phyloP scores from a whole-genome alignment of 805 yeast species.

The Starmerella bombicola region DNA sequence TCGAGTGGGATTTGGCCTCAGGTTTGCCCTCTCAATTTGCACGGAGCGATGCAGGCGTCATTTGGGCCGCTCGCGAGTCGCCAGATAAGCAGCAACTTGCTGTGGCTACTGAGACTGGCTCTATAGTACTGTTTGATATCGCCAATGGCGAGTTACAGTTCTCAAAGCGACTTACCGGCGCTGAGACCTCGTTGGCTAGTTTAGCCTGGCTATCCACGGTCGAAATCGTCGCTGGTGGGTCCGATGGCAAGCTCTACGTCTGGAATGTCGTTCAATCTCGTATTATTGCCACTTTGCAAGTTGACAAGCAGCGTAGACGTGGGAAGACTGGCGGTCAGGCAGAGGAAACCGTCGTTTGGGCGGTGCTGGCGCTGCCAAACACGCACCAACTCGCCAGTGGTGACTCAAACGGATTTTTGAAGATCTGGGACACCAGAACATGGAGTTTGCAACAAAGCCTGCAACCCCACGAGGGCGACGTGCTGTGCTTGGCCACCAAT shows the following conservation, averaged over 20 bases:
- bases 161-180: conserved; percentile 48
- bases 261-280: conserved; percentile 60
- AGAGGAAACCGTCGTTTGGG: conserved; percentile 77
- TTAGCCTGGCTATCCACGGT: conserved; percentile 62
- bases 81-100: conserved; percentile 53
- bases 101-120: conserved; percentile 92
- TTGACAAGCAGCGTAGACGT: conserved; percentile 63
- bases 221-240: conserved; percentile 78
- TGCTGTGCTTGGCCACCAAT: conserved; percentile 44
- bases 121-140: conserved; percentile 72
- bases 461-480: conserved; percentile 82
- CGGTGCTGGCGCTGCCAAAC: conserved; percentile 48
- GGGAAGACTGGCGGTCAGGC: conserved; percentile 32
- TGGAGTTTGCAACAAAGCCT: conserved; percentile 71
- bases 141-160: conserved; percentile 83
- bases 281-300: conserved; percentile 73
- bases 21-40: conserved; percentile 62
- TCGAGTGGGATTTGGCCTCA: conserved; percentile 80
- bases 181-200: conserved; percentile 61
- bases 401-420: conserved; percentile 88
- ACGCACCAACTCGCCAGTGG: conserved; percentile 78
- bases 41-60: conserved; percentile 85
- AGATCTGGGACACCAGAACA: conserved; percentile 78
- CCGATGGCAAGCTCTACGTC: conserved; percentile 80
- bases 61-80: conserved; percentile 75